Percentiles rank a stretch among this genome's conserved stretches.
These are phyloP conservation scores for Sungouiozyma ichnusensis DNA, from an alignment of 805 yeast species.

Conservation along the genomic window DNA sequence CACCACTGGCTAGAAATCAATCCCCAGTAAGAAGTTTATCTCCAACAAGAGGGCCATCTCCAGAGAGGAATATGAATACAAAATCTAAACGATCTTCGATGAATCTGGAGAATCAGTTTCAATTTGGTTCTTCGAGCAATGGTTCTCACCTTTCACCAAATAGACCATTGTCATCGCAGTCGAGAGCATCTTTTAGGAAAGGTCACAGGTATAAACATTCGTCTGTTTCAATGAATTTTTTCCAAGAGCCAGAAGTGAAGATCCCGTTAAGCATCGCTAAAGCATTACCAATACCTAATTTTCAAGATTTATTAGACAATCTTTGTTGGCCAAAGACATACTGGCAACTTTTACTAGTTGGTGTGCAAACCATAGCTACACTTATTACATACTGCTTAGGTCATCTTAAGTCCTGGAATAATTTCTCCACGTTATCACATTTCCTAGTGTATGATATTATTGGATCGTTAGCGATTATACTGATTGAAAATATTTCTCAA, in stretches of 20 bases:
- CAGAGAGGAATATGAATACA: constrained; percentile 5
- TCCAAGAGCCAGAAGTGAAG: constrained; percentile 79
- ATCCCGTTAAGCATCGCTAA: constrained; percentile 74
- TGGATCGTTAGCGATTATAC: constrained; percentile 57
- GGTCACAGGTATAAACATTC: constrained; percentile 96
- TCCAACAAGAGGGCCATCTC: constrained; percentile 13
- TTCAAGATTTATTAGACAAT: constrained; percentile 51
- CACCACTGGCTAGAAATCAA: constrained; percentile 20
- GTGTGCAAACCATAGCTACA: constrained; percentile 46
- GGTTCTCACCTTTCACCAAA: constrained; percentile 2
- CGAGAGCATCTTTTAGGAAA: constrained; percentile 64
- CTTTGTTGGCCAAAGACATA: constrained; percentile 46
- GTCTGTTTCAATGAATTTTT: constrained; percentile 89
- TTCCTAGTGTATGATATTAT: constrained; percentile 77
- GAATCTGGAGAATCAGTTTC: constrained; percentile 22
- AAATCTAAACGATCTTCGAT: constrained; percentile 13
- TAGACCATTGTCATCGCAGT: constrained; percentile 16
- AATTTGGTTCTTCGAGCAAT: constrained; percentile 13
- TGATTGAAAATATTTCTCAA: constrained; percentile 75
- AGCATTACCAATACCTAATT: constrained; percentile 36
- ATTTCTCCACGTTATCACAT: constrained; percentile 74
- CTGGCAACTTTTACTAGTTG: constrained; percentile 47
- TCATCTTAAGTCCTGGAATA: constrained; percentile 42
- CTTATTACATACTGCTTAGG: constrained; percentile 51
- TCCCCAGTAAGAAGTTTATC: constrained; percentile 24